Base-by-base conservation (phyloP, 495 filamentous ascomycete genomes). In the Hyphodiscus hymeniophilus region DNA sequence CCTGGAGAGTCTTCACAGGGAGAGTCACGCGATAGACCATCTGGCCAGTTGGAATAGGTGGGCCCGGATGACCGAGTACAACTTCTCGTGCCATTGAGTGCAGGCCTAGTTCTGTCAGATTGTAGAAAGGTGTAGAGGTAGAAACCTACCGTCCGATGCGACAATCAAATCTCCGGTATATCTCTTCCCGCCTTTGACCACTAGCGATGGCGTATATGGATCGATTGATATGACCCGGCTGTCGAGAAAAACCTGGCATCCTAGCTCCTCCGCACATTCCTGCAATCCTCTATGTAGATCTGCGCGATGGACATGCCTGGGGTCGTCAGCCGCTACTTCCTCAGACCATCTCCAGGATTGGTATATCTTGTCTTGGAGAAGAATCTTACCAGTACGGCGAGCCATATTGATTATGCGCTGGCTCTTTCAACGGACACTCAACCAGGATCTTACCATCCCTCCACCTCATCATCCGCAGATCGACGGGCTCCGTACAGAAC, bases 11-110 rank as follows among this genome's bases (percentile, higher is more conserved):
- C 40, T 74, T 68, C 21, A 73, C 68, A 4, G 66, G 68, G 11
- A 86, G 53, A 23, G 85, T 60, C 7, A 86, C 57, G 20, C 82
- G 65, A 55, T 84, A 85, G 6, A 79, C 82, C 21, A 87, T 66
- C 59, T 85, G 81, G 0, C 82, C 82, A 1, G 81, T 85, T 24
- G 75, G 74, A 0, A 69, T 50, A 7, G 77, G 77, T 45, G 45
- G 62, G 45, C 50, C 66, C 41, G 52, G 60, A 15, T 61, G 63
- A 0, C 72, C 69, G n/a, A 70, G 51, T 17, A 79, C 66, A 8
- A 63, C 60, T 49, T 73, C 74, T 1, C 77, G 66, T 47, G 70
- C 67, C 32, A 59, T 57, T 1, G 73, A 76, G 52, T 71, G 75
- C 3, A 83, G 66, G 6, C 48, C 47, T 50, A 15, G 20, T 1